Conservation (phyloP, 2,329 filamentous ascomycete species). For the Verticillium tricorpus region DNA sequence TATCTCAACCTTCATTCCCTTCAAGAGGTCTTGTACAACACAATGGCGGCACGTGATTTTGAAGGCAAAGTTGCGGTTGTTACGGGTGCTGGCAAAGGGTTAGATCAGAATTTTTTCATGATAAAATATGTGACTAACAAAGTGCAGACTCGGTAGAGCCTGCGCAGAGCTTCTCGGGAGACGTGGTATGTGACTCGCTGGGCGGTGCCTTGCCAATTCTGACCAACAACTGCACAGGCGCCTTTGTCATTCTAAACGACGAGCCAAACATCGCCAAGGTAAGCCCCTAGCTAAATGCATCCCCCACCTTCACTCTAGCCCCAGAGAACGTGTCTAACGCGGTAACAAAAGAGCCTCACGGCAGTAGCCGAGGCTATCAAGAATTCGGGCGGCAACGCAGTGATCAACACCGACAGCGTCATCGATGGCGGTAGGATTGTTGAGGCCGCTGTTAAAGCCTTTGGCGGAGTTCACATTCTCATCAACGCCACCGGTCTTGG, state of each 20-base stretch:
- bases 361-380: conserved; percentile 80
- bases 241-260: not conserved
- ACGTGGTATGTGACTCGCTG: conserved; percentile 69
- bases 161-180: conserved; percentile 88
- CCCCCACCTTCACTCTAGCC: too few relatives aligned
- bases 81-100: conserved; percentile 71
- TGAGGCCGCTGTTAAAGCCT: conserved; percentile 75
- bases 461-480: conserved; percentile 86
- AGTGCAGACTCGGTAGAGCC: conserved; percentile 56
- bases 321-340: too few relatives aligned
- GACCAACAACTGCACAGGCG: not conserved
- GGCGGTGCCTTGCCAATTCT: not conserved
- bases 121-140: not conserved
- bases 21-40: not conserved
- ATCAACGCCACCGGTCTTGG: conserved; percentile 98
- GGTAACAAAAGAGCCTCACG: not conserved
- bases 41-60: conserved; percentile 35
- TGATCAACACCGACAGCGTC: conserved; percentile 95
- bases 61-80: conserved; percentile 81
- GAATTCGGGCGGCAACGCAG: conserved; percentile 85
- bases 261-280: conserved; percentile 15
- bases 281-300: conserved; percentile 36
- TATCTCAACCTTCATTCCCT: too few relatives aligned
- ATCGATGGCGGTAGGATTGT: conserved; percentile 94
- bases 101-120: not conserved